Percentiles rank a stretch among this genome's conserved stretches.
Evolutionary conservation across 2,329 filamentous ascomycete species (phyloP).

Genomic region (Myriosclerotinia curreyana): DNA sequence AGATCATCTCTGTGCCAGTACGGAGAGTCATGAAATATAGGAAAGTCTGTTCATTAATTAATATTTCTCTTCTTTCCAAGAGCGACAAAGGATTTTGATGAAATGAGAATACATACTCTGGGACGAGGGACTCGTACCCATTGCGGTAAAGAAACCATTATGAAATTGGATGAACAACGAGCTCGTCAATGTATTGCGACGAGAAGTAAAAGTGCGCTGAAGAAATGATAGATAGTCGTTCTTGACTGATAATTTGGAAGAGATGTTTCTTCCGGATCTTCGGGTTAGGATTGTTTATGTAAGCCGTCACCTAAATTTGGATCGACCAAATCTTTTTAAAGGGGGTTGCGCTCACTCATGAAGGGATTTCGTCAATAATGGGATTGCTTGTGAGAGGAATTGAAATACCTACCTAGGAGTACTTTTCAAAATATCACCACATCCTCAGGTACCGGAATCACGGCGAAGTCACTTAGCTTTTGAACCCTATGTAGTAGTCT

Average conservation of each 20-base stretch:
- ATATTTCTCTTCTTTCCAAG: constrained; percentile 13
- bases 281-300: constrained; percentile 15
- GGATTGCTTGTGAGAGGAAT: too few species aligned
- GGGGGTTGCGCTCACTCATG: constrained; percentile 2
- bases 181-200: constrained; percentile 16
- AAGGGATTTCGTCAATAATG: neutral
- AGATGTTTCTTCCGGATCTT: constrained; percentile 13
- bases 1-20: constrained; percentile 81
- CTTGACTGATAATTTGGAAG: constrained; percentile 13
- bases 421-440: neutral
- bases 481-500: constrained; percentile 15
- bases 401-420: too few species aligned
- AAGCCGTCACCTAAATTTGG: constrained; percentile 10
- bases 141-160: constrained; percentile 35
- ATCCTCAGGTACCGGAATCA: neutral
- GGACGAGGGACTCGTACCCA: constrained; percentile 38
- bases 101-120: constrained; percentile 30
- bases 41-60: constrained; percentile 60
- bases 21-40: constrained; percentile 82
- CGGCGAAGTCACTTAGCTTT: constrained; percentile 1
- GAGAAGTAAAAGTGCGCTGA: constrained; percentile 2
- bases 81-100: constrained; percentile 6
- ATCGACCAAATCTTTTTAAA: constrained; percentile 12
- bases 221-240: constrained; percentile 4
- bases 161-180: constrained; percentile 10